A percentile compares a stretch with the other conserved stretches of the same genome.
These are phyloP conservation scores for Eucalyptus marginata DNA, from an alignment of 345 rosid species.

Conservation along the genomic window DNA sequence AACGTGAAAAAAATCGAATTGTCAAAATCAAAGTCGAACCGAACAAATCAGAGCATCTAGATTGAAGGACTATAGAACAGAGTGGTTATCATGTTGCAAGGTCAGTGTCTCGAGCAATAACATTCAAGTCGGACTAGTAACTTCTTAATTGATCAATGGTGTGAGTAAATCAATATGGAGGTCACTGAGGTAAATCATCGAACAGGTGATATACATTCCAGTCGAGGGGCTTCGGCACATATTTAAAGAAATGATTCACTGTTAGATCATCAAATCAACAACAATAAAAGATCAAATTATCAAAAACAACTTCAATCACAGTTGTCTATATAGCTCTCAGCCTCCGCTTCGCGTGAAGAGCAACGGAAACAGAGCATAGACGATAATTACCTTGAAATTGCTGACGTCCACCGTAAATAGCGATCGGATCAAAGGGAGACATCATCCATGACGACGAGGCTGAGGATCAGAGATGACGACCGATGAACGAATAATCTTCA, in stretches of 20 bases:
- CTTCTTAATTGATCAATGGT: not conserved
- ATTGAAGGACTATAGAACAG: not conserved
- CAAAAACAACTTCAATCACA: too few relatives aligned
- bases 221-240: not conserved
- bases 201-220: not conserved
- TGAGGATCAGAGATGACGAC: not conserved
- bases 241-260: not conserved
- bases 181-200: not conserved
- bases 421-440: not conserved
- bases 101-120: not conserved
- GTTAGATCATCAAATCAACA: not conserved
- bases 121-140: not conserved
- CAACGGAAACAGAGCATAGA: not conserved
- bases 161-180: not conserved
- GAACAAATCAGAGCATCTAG: fast-evolving
- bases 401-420: fast-evolving
- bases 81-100: not conserved
- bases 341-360: not conserved
- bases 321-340: too few relatives aligned
- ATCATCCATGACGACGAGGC: too few relatives aligned
- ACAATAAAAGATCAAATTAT: too few relatives aligned
- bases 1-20: not conserved
- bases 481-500: not conserved
- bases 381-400: not conserved
- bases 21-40: too few relatives aligned